Percentiles rank a stretch among this genome's conserved stretches.
These are phyloP conservation scores for Gnetum montanum DNA, from an alignment of 75 land plant genomes.

Conservation along the genomic window DNA sequence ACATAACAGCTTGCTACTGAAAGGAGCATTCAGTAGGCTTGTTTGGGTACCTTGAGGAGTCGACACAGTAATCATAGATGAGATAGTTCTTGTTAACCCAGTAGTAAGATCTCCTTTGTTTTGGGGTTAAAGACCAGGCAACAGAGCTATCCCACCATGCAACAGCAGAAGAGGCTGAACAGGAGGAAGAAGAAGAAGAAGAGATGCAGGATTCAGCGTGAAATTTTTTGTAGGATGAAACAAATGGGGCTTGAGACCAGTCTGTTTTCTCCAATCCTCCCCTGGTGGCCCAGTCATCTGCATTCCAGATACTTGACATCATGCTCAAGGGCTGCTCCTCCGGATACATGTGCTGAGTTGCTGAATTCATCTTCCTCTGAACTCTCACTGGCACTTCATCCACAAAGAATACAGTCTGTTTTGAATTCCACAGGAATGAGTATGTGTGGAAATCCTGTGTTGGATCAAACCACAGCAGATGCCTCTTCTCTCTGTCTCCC, in stretches of 20 bases:
- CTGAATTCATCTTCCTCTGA: conserved; percentile 3
- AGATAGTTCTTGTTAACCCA: conserved; percentile 56
- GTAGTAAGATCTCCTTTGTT: conserved; percentile 32
- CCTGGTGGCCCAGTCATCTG: conserved; percentile 81
- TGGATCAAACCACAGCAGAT: conserved; percentile 90
- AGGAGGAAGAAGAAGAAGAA: no score
- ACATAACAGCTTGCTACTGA: no score
- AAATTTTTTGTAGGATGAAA: conserved; percentile 76
- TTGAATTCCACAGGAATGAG: conserved; percentile 61
- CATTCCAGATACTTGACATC: conserved; percentile 89
- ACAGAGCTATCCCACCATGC: background rate
- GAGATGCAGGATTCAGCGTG: conserved; percentile 54
- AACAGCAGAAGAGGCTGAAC: background rate
- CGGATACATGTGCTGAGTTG: conserved; percentile 26
- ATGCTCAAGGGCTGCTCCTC: conserved; percentile 72
- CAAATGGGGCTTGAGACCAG: conserved; percentile 70
- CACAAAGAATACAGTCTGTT: conserved; percentile 36
- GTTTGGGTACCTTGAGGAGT: conserved; percentile 38
- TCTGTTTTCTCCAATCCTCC: conserved; percentile 79
- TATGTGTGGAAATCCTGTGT: conserved; percentile 70
- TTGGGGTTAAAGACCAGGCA: conserved; percentile 12
- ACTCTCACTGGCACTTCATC: conserved; percentile 7
- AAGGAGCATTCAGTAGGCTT: conserved; percentile 67
- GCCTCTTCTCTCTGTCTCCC: conserved; percentile 66
- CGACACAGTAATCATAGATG: conserved; percentile 65